Evolutionary conservation across 2,329 filamentous ascomycete genomes (phyloP).

Genomic region (Cadophora malorum): DNA sequence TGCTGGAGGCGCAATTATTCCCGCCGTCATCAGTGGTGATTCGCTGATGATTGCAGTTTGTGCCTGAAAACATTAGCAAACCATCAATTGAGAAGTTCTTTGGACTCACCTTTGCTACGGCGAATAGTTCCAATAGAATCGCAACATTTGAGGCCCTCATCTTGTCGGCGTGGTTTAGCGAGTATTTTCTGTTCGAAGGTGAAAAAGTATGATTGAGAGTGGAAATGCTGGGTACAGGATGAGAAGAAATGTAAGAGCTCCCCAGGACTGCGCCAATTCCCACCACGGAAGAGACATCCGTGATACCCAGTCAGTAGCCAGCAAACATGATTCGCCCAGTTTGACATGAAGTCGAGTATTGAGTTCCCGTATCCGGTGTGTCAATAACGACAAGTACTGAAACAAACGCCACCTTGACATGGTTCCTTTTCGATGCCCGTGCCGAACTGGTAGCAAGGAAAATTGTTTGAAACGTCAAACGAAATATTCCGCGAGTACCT

Average conservation of each 20-base stretch:
- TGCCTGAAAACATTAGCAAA: not conserved
- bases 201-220: not conserved
- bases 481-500: not conserved
- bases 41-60: conserved; percentile 9
- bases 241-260: not conserved
- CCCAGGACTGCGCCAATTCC: too few relatives aligned
- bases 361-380: not conserved
- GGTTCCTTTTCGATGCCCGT: not conserved
- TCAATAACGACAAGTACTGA: not conserved
- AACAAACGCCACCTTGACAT: not conserved
- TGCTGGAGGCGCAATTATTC: conserved; percentile 7
- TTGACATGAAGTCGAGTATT: not conserved
- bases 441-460: not conserved
- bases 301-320: not conserved
- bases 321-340: not conserved
- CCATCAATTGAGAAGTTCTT: too few relatives aligned
- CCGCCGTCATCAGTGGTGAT: conserved; percentile 3
- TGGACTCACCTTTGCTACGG: not conserved
- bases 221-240: not conserved
- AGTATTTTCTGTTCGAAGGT: not conserved
- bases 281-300: not conserved
- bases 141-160: not conserved
- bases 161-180: not conserved
- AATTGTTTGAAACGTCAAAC: conserved; percentile 4
- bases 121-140: not conserved